Evolutionary conservation across 2,329 filamentous ascomycete genomes (phyloP).

Genomic region (Capronia epimyces): DNA sequence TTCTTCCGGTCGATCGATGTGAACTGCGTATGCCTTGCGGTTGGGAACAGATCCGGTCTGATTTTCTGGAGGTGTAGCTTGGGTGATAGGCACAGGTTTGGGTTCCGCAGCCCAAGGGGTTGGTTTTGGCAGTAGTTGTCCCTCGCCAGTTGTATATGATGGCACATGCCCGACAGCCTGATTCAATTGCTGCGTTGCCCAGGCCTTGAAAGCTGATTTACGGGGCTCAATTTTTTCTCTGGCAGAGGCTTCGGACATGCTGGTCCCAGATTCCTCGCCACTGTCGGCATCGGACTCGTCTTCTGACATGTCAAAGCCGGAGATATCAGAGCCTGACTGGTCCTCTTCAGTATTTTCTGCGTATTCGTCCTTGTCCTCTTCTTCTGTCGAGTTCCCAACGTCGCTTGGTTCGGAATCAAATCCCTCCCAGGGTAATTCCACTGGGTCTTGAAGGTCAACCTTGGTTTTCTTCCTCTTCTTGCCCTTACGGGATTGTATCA

Average conservation of each 20-base stretch:
- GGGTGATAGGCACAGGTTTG: slow-evolving; percentile 3
- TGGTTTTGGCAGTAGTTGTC: slow-evolving; percentile 35
- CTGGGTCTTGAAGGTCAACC: slow-evolving; percentile 23
- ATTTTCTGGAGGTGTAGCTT: not conserved
- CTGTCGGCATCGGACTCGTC: not conserved
- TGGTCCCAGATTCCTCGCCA: slow-evolving; percentile 30
- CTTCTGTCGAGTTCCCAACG: slow-evolving; percentile 17
- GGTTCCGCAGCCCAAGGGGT: not conserved
- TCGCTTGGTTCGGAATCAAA: slow-evolving; percentile 42
- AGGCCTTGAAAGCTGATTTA: slow-evolving; percentile 78
- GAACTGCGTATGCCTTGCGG: slow-evolving; percentile 69
- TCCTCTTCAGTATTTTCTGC: slow-evolving; percentile 28
- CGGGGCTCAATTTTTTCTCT: slow-evolving; percentile 41
- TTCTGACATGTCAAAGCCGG: not conserved
- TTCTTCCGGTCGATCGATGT: slow-evolving; percentile 62
- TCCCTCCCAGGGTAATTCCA: slow-evolving; percentile 44
- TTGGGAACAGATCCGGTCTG: slow-evolving; percentile 2
- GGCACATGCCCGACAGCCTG: slow-evolving; percentile 65
- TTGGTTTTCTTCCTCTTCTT: slow-evolving; percentile 46
- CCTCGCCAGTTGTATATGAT: slow-evolving; percentile 36
- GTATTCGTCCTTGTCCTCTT: slow-evolving; percentile 27
- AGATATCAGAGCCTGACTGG: slow-evolving; percentile 21
- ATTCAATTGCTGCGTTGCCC: slow-evolving; percentile 83
- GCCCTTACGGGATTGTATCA: slow-evolving; percentile 71
- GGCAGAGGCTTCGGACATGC: slow-evolving; percentile 31